These are phyloP conservation scores for Rhododendron williamsianum DNA, from an alignment of 148 eudicot genomes.

Conservation along the genomic window DNA sequence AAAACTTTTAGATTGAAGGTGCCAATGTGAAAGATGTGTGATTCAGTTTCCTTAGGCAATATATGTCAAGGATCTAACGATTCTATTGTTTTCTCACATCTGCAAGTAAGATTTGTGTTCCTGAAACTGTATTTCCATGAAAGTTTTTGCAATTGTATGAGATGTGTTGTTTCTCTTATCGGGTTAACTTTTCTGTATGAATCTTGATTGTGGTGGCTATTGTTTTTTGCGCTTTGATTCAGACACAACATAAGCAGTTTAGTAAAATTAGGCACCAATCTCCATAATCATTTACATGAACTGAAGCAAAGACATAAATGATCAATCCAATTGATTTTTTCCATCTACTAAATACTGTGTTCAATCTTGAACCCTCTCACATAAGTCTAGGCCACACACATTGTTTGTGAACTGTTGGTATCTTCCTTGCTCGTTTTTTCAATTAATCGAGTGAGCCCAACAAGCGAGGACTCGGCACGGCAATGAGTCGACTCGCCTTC, in stretches of 20 bases:
- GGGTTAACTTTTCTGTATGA: background rate
- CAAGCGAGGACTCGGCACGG: constrained; percentile 49
- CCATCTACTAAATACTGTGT: too few species aligned
- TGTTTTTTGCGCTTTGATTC: too few species aligned
- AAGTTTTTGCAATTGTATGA: background rate
- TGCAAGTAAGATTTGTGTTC: background rate
- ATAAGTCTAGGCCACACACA: too few species aligned
- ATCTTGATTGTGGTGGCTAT: background rate
- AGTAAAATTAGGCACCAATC: too few species aligned
- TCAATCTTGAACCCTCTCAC: too few species aligned
- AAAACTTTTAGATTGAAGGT: constrained; percentile 13
- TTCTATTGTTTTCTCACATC: background rate
- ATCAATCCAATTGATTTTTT: too few species aligned
- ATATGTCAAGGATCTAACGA: background rate
- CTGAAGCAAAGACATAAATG: too few species aligned
- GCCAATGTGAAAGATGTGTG: background rate
- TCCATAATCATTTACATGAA: too few species aligned
- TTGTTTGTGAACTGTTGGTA: background rate
- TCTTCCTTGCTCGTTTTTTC: background rate
- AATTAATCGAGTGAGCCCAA: background rate
- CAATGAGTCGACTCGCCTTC: constrained; percentile 51
- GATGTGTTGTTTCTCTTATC: background rate
- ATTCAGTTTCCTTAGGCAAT: background rate
- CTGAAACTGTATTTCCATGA: background rate
- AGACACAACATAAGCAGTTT: too few species aligned